Evolutionary conservation across 2,329 filamentous ascomycete species (phyloP).

Genomic region (Cercospora nicotianae): DNA sequence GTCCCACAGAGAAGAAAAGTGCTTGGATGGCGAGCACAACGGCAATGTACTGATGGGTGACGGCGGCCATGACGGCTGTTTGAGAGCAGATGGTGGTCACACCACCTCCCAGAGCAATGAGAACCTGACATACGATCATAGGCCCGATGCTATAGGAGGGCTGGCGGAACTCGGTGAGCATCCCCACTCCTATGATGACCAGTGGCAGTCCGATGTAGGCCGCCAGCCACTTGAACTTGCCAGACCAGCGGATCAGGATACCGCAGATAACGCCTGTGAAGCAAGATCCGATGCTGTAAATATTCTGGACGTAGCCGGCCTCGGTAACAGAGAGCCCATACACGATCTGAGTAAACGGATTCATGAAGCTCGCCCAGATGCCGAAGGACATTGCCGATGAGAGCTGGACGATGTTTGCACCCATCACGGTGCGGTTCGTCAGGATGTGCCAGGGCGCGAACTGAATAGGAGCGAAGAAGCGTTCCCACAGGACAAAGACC

Average conservation of each 20-base stretch:
- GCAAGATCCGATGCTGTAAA: slow-evolving; percentile 41
- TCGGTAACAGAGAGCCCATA: slow-evolving; percentile 35
- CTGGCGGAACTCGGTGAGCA: slow-evolving; percentile 42
- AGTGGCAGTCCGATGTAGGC: slow-evolving; percentile 32
- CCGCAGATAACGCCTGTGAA: slow-evolving; percentile 34
- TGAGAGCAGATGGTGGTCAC: slow-evolving; percentile 36
- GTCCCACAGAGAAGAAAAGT: slow-evolving; percentile 26
- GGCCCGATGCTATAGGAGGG: slow-evolving; percentile 38
- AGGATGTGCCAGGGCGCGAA: slow-evolving; percentile 51
- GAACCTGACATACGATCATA: slow-evolving; percentile 44
- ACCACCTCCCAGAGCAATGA: slow-evolving; percentile 42
- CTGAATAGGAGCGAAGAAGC: slow-evolving; percentile 41
- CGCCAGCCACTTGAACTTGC: slow-evolving; percentile 38
- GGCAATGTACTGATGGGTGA: slow-evolving; percentile 39
- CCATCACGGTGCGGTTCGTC: slow-evolving; percentile 52
- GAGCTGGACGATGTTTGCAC: slow-evolving; percentile 53
- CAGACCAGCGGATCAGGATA: slow-evolving; percentile 37
- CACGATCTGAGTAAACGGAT: slow-evolving; percentile 45
- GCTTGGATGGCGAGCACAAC: slow-evolving; percentile 38
- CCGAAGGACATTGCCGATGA: slow-evolving; percentile 34
- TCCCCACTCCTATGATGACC: slow-evolving; percentile 27
- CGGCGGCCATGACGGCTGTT: slow-evolving; percentile 40
- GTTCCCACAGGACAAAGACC: slow-evolving; percentile 44
- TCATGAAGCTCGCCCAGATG: slow-evolving; percentile 45
- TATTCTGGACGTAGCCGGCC: slow-evolving; percentile 43